Evolutionary conservation across 2,329 filamentous ascomycete species (phyloP).

Genomic region (Colletotrichum liriopes): DNA sequence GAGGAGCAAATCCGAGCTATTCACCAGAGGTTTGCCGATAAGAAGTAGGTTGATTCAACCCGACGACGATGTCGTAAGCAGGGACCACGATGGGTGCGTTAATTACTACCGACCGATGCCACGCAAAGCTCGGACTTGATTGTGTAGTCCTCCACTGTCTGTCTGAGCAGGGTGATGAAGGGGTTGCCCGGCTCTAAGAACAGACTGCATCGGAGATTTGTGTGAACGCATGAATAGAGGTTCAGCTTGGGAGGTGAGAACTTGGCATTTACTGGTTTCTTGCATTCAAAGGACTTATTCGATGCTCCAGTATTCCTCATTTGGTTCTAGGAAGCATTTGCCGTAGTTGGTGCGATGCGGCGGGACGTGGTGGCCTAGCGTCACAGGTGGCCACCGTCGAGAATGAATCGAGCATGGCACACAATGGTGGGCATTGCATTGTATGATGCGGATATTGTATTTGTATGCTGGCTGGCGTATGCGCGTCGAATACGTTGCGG

Average conservation of each 20-base stretch:
- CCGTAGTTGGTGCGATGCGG: neutral
- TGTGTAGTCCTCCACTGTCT: neutral
- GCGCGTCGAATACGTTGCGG: neutral
- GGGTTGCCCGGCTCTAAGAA: neutral
- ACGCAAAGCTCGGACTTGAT: neutral
- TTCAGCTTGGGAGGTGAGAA: slow-evolving; percentile 6
- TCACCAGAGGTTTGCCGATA: slow-evolving; percentile 66
- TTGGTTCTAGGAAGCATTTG: neutral
- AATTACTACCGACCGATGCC: neutral
- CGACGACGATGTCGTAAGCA: neutral
- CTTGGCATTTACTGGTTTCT: slow-evolving; percentile 12
- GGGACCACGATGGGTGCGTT: neutral
- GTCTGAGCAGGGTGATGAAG: neutral
- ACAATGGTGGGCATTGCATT: neutral
- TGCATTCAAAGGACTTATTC: slow-evolving; percentile 13
- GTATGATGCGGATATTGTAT: neutral
- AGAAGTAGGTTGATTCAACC: slow-evolving; percentile 22
- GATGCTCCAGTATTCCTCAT: neutral
- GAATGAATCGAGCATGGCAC: neutral
- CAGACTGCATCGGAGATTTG: neutral
- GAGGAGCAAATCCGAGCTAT: slow-evolving; percentile 86
- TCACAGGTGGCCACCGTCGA: too few relatives aligned
- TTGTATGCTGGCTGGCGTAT: neutral
- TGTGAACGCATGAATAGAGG: slow-evolving; percentile 3
- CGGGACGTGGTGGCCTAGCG: neutral